Percentiles rank a stretch among this genome's conserved stretches.
These are phyloP conservation scores for Diaporthe humulicola DNA, from an alignment of 2,329 filamentous ascomycete genomes.

Conservation along the genomic window DNA sequence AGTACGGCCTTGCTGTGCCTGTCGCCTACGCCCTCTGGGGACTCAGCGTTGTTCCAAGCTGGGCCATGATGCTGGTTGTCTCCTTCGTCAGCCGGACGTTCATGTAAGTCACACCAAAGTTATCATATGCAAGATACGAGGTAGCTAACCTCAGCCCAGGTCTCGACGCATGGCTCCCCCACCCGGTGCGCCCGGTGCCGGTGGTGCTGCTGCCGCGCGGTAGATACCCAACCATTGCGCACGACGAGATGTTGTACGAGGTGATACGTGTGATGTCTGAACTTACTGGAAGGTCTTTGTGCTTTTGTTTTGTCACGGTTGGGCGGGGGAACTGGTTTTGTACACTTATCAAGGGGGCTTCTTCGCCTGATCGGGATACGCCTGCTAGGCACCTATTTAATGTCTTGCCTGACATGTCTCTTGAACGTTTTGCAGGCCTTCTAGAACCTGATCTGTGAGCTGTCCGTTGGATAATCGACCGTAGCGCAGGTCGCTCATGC, in stretches of 20 bases:
- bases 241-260: conserved; percentile 19
- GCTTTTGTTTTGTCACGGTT: conserved; percentile 29
- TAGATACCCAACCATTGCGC: conserved; percentile 24
- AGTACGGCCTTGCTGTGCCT: conserved; percentile 73
- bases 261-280: conserved; percentile 31
- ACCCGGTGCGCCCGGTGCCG: conserved; percentile 40
- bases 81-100: conserved; percentile 80
- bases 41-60: conserved; percentile 77
- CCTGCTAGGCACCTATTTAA: conserved; percentile 14
- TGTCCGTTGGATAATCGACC: conserved; percentile 78
- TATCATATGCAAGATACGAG: conserved; percentile 31
- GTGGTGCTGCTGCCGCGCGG: conserved; percentile 44
- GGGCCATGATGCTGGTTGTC: conserved; percentile 83
- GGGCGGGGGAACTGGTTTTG: conserved; percentile 20
- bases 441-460: conserved; percentile 75
- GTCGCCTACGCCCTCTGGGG: conserved; percentile 77
- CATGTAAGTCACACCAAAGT: conserved; percentile 71
- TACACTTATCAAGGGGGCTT: conserved; percentile 15
- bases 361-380: conserved; percentile 24
- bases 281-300: conserved; percentile 19
- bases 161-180: conserved; percentile 33
- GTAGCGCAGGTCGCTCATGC: conserved; percentile 85
- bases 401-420: conserved; percentile 68
- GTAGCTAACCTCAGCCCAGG: conserved; percentile 44
- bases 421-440: conserved; percentile 75